Evolutionary conservation across 768 basidiomycete genomes (phyloP), one percentile per base, ranked within the genome.

Genomic region (Rhizopogon salebrosus): DNA sequence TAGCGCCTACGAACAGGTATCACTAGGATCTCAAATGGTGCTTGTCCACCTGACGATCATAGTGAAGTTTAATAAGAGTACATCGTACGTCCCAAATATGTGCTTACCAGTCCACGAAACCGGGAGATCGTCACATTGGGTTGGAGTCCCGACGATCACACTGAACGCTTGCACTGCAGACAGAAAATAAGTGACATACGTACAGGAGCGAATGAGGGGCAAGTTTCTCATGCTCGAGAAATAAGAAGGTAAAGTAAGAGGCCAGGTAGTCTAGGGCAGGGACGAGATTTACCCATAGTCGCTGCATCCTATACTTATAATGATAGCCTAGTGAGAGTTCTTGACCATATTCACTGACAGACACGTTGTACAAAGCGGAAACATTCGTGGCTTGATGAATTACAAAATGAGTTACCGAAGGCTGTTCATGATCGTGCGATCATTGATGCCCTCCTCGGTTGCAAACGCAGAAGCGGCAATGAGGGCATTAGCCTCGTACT

Each of bases 81-180:
- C 14, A 31, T 31, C 11, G 8, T 18, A 18, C 4, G 27, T 20
- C 10, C 31, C 11, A 20, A 6, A 20, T 14, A 18, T 18, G 23
- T 20, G 54, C 73, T 62, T 60, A 85, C 87, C 86, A 53, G 72
- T 69, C 86, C 87, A 89, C 24, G 76, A 72, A 49, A 91, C 59
- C 40, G 65, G 61, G 20, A 89, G 67, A 62, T 77, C 64, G 55
- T 80, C 86, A 61, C 89, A 91, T 62, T 83, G 70, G 0, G 82
- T 75, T 4, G 83, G 77, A 54, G 24, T 70, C 67, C 62, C 82
- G 76, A 55, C 71, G 62, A 72, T 55, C 23, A 87, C 84, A 27
- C 75, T 78, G 61, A 75, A 75, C 20, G 69, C 60, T 11, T 48
- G 46, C 8, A 52, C 70, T 18, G 45, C 23, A 16, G 59, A 53